Evolutionary conservation across 2,329 filamentous ascomycete species (phyloP).

Genomic region (Sporothrix globosa): DNA sequence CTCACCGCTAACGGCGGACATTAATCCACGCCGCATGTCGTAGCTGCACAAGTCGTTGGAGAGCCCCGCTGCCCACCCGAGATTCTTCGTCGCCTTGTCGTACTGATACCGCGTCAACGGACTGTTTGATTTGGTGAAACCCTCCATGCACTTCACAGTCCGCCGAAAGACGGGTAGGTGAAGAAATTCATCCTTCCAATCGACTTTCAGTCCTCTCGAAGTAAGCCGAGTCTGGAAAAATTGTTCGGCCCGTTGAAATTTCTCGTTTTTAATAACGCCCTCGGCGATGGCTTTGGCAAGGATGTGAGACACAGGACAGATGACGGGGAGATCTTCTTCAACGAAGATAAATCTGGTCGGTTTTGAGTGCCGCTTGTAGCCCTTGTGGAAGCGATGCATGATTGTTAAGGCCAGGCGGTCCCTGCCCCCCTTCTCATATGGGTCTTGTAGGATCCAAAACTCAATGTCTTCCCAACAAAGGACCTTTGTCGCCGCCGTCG

Average conservation of each 20-base stretch:
- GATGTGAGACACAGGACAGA: constrained; percentile 26
- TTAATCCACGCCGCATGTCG: neutral
- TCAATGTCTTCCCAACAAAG: neutral
- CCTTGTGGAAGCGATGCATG: neutral
- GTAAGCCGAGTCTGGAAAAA: constrained; percentile 33
- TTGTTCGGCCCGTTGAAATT: constrained; percentile 30
- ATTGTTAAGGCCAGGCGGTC: neutral
- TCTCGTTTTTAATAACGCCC: constrained; percentile 30
- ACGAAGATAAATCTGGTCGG: neutral
- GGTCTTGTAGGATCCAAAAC: neutral
- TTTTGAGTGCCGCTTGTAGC: neutral
- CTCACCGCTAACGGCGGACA: neutral
- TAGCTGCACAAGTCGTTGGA: neutral
- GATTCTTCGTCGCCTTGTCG: neutral
- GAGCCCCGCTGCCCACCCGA: neutral
- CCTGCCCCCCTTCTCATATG: neutral
- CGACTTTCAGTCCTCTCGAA: constrained; percentile 27
- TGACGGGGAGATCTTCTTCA: neutral
- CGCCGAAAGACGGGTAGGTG: neutral
- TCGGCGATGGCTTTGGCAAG: constrained; percentile 30
- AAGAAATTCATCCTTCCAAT: neutral
- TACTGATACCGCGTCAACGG: neutral
- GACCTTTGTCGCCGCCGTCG: neutral
- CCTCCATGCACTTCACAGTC: neutral
- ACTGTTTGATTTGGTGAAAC: neutral